Evolutionary conservation across 805 yeast genomes (phyloP), one percentile per base, ranked within the genome.

Genomic region (Lachancea mirantina): DNA sequence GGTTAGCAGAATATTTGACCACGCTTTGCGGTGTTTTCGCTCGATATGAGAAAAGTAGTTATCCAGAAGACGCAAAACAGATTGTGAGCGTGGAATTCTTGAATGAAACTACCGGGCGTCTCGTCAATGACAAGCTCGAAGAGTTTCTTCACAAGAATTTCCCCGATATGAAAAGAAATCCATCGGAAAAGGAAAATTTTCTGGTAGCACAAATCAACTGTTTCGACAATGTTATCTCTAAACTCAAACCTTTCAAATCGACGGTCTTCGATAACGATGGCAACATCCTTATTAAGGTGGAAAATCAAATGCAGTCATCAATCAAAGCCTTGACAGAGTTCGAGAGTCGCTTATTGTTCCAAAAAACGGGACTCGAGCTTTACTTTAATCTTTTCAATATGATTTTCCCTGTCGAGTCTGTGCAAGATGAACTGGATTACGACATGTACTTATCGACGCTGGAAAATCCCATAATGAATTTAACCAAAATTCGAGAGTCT

Each of bases 341-440:
- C 6, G 80, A 77, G 45, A 69, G 68, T 23, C 64, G 61, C 13
- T 49, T 58, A 2, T 55, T 80, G 10, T 56, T 81, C 23, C 57
- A 61, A 11, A 70, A 66, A 24, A 71, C 83, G 15, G 72, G 72
- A 0, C 53, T 81, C 19, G 62, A 61, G n/a, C 72, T 78, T 35
- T 74, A 71, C 43, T 74, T 67, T 50, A 81, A 78, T 48, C 55
- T 81, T 30, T 63, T 79, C 37, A 77, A 78, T 46, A 76, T 81
- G 80, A 77, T 82, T n/a, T 76, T 73, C 53, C 79, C 82, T 9
- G 55, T 78, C 13, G 67, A 60, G 14, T 61, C 65, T 19, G 61
- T 67, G 6, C 56, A 63, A 42, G 67, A 64, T 32, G 82, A 75
- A 32, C 74, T 76, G 17, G 70, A 80, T 33, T 74, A 72, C 19